Conservation (phyloP, 768 basidiomycete genomes). For the Coprinopsis cinerea region DNA sequence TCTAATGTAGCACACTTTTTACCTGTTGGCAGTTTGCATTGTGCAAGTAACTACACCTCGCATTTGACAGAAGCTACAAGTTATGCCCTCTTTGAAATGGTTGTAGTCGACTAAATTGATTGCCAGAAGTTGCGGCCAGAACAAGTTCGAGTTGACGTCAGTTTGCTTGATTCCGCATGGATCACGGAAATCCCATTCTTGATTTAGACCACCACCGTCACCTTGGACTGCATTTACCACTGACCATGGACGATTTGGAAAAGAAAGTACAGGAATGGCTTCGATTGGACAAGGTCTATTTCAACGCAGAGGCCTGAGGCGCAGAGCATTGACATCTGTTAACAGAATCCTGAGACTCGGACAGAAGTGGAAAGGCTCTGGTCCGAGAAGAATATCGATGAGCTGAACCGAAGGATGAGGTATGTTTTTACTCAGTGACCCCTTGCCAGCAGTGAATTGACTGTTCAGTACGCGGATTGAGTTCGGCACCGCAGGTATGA, state of each 20-base stretch:
- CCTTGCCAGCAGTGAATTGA: neutral
- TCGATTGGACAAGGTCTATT: slow-evolving; percentile 36
- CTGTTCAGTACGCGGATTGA: slow-evolving; percentile 60
- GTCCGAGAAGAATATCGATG: slow-evolving; percentile 33
- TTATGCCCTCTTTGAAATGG: too few relatives aligned
- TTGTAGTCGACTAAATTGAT: neutral
- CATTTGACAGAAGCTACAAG: too few relatives aligned
- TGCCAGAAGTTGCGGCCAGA: too few relatives aligned
- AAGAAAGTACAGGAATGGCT: slow-evolving; percentile 47
- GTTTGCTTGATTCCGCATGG: too few relatives aligned
- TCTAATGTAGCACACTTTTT: neutral
- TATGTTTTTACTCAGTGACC: slow-evolving; percentile 15
- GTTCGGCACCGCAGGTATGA: slow-evolving; percentile 80
- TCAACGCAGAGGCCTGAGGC: neutral
- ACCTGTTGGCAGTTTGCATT: too few relatives aligned
- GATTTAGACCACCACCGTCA: neutral
- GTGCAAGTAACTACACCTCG: too few relatives aligned
- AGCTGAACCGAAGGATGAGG: slow-evolving; percentile 56
- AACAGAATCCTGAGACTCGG: slow-evolving; percentile 45
- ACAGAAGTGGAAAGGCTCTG: slow-evolving; percentile 44
- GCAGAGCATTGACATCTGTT: neutral
- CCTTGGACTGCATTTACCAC: neutral
- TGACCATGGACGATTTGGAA: slow-evolving; percentile 25
- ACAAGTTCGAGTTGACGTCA: neutral
- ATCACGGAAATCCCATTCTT: neutral